Conservation (phyloP, 2,329 filamentous ascomycete species). For the Neofusicoccum laricinum region DNA sequence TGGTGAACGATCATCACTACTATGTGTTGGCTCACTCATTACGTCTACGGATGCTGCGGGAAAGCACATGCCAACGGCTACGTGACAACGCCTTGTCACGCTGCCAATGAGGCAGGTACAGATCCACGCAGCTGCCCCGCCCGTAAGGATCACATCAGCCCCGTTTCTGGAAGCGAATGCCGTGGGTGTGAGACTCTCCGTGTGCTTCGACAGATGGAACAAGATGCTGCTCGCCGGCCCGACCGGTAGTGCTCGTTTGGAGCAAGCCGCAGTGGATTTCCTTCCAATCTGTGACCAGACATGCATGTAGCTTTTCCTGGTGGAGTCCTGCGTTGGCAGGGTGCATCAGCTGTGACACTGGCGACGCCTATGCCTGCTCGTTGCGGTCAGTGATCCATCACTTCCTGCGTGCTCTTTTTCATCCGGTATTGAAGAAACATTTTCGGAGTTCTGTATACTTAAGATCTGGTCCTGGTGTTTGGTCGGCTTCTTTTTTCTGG, state of each 20-base stretch:
- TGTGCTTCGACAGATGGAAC: neutral
- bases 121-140: neutral
- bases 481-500: no score
- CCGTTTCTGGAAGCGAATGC: neutral
- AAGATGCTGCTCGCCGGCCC: neutral
- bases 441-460: no score
- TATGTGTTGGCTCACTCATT: conserved; percentile 15
- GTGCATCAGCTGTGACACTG: no score
- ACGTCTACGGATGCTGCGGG: conserved; percentile 3
- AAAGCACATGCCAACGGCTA: conserved; percentile 4
- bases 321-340: no score
- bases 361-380: no score
- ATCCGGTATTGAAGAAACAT: no score
- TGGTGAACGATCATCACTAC: neutral
- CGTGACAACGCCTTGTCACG: neutral
- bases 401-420: no score
- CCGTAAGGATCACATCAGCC: conserved; percentile 8
- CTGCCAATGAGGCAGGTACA: neutral
- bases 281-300: neutral
- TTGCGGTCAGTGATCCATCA: no score
- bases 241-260: neutral
- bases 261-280: neutral
- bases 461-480: no score
- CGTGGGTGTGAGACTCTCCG: neutral
- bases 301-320: neutral